Percentiles rank a stretch among this genome's conserved stretches.
phyloP scores from a whole-genome alignment of 2,329 filamentous ascomycete species.

The Scolecobasidium constrictum region DNA sequence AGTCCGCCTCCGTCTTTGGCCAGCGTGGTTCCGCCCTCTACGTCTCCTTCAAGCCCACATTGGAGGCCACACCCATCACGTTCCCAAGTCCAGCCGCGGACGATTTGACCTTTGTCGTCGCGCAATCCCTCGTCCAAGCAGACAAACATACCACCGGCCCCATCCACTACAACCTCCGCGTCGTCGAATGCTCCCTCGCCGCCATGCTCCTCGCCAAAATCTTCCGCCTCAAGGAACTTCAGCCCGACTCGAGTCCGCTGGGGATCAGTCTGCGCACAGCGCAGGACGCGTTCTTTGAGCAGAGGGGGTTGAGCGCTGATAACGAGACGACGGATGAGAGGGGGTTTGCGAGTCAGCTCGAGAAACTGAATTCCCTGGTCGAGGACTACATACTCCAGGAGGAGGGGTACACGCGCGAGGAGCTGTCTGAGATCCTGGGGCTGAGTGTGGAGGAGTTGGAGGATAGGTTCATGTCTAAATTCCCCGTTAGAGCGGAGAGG shows the following conservation, averaged over 20 bases:
- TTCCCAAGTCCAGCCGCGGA: slow-evolving; percentile 75
- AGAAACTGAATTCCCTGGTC: slow-evolving; percentile 58
- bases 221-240: slow-evolving; percentile 49
- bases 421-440: slow-evolving; percentile 64
- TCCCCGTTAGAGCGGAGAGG: slow-evolving; percentile 75
- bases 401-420: slow-evolving; percentile 78
- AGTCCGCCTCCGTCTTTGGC: slow-evolving; percentile 90
- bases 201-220: slow-evolving; percentile 55
- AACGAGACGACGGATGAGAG: slow-evolving; percentile 34
- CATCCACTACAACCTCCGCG: slow-evolving; percentile 90
- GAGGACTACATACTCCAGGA: slow-evolving; percentile 63
- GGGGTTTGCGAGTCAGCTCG: slow-evolving; percentile 52
- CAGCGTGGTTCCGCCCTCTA: slow-evolving; percentile 76
- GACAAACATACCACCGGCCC: slow-evolving; percentile 93
- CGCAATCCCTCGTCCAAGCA: slow-evolving; percentile 85
- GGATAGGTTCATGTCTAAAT: slow-evolving; percentile 69
- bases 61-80: slow-evolving; percentile 65
- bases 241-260: slow-evolving; percentile 69
- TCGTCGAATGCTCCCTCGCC: slow-evolving; percentile 89
- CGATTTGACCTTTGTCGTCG: slow-evolving; percentile 83
- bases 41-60: slow-evolving; percentile 74
- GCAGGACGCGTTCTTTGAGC: slow-evolving; percentile 68
- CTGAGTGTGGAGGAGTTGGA: slow-evolving; percentile 63
- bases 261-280: slow-evolving; percentile 77
- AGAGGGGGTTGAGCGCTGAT: slow-evolving; percentile 35